Conservation (phyloP, 495 filamentous ascomycete genomes). For the Evernia prunastri region DNA sequence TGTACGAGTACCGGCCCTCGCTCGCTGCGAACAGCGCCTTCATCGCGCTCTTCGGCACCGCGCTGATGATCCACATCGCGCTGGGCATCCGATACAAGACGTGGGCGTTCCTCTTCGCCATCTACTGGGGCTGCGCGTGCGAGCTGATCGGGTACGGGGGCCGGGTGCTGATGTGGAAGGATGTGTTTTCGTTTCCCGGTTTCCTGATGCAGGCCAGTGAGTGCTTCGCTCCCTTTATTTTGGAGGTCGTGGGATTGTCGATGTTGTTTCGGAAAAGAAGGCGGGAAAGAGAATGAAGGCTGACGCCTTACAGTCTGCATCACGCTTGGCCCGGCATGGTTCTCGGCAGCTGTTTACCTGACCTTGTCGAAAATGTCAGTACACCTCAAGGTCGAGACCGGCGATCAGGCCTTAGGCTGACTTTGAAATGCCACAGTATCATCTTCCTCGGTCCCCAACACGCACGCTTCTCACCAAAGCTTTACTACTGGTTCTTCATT, state of each 20-base stretch:
- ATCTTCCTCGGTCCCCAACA: slow-evolving; percentile 41
- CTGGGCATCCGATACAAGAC: slow-evolving; percentile 37
- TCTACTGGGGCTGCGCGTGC: slow-evolving; percentile 29
- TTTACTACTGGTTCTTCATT: slow-evolving; percentile 51
- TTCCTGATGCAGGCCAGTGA: slow-evolving; percentile 48
- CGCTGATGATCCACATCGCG: slow-evolving; percentile 28
- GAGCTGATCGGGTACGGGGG: slow-evolving; percentile 47
- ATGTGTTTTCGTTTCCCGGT: slow-evolving; percentile 41
- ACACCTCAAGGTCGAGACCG: not conserved
- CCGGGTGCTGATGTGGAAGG: slow-evolving; percentile 40
- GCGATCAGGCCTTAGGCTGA: not conserved
- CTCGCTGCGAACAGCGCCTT: slow-evolving; percentile 40
- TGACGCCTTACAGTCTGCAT: slow-evolving; percentile 34
- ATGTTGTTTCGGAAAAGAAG: no score
- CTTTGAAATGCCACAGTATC: slow-evolving; percentile 30
- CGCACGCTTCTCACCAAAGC: slow-evolving; percentile 46
- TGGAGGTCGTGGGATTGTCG: no score
- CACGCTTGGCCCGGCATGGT: slow-evolving; percentile 50
- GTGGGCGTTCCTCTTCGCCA: slow-evolving; percentile 28
- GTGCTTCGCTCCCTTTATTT: slow-evolving; percentile 22
- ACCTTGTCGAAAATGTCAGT: slow-evolving; percentile 41
- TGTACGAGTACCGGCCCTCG: slow-evolving; percentile 40
- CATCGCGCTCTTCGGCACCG: slow-evolving; percentile 37
- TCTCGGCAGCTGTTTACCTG: slow-evolving; percentile 54
- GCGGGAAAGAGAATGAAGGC: not conserved